Percentiles rank a stretch among this genome's conserved stretches.
Evolutionary conservation across 2,329 filamentous ascomycete species (phyloP).

Genomic region (Aspergillus tubingensis): DNA sequence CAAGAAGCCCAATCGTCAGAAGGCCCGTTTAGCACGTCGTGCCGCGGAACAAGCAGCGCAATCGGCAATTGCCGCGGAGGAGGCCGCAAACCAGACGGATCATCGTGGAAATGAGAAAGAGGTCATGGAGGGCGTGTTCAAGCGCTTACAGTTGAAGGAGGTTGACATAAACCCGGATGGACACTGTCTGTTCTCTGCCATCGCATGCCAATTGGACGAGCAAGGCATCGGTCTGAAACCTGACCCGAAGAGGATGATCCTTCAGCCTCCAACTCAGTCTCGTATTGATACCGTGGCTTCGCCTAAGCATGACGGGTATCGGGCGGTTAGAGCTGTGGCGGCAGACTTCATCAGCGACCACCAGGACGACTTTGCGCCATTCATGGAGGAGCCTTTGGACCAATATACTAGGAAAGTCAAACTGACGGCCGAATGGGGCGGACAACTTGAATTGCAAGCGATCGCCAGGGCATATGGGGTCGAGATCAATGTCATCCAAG

Average conservation of each 20-base stretch:
- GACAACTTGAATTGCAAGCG: conserved; percentile 84
- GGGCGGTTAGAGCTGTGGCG: conserved; percentile 67
- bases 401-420: conserved; percentile 74
- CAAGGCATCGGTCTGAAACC: conserved; percentile 43
- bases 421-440: conserved; percentile 93
- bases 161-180: conserved; percentile 85
- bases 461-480: conserved; percentile 78
- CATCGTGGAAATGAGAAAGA: conserved; percentile 69
- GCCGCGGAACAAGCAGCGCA: conserved; percentile 79
- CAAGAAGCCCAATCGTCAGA: conserved; percentile 87
- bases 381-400: conserved; percentile 77
- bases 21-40: conserved; percentile 84
- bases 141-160: conserved; percentile 66
- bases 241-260: conserved; percentile 37
- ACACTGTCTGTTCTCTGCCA: conserved; percentile 89
- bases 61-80: conserved; percentile 67
- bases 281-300: conserved; percentile 35
- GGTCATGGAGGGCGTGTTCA: conserved; percentile 69
- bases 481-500: conserved; percentile 80
- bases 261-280: conserved; percentile 33
- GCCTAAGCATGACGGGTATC: conserved; percentile 58
- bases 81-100: conserved; percentile 75
- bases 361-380: conserved; percentile 78
- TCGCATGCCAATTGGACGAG: conserved; percentile 76
- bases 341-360: conserved; percentile 76